Percentiles rank a stretch among this genome's conserved stretches.
These are phyloP conservation scores for Phylloporus sp. DNA, from an alignment of 768 basidiomycete species.

Conservation along the genomic window DNA sequence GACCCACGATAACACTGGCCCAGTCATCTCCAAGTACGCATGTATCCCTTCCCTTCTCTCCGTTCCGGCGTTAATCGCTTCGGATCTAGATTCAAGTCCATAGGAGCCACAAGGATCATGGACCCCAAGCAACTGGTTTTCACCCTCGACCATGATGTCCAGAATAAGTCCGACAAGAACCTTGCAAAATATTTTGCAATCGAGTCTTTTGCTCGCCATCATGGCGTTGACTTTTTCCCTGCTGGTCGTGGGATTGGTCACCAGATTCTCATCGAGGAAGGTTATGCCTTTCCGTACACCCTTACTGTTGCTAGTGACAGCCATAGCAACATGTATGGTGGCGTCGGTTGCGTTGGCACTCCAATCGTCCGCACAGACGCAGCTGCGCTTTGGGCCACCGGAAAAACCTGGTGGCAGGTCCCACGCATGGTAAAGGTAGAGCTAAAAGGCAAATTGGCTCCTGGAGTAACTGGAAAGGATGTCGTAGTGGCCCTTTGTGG, in stretches of 20 bases:
- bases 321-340: constrained; percentile 99
- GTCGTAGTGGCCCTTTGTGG: constrained; percentile 97
- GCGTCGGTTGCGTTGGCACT: constrained; percentile 94
- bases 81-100: constrained; percentile 78
- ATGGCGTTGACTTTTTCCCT: constrained; percentile 92
- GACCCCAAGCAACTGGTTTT: constrained; percentile 87
- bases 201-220: constrained; percentile 81
- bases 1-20: constrained; percentile 98
- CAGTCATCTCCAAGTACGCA: constrained; percentile 91
- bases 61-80: background rate
- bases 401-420: constrained; percentile 99
- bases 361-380: constrained; percentile 96
- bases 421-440: constrained; percentile 96
- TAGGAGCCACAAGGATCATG: constrained; percentile 82
- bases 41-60: background rate
- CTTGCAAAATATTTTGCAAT: constrained; percentile 89
- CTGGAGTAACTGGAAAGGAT: constrained; percentile 96
- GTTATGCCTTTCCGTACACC: constrained; percentile 94
- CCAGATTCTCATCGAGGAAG: constrained; percentile 96
- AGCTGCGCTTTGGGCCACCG: constrained; percentile 96
- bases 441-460: constrained; percentile 71
- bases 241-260: constrained; percentile 98
- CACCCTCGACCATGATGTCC: constrained; percentile 97
- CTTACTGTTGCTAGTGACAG: constrained; percentile 96
- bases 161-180: constrained; percentile 90